Evolutionary conservation across 345 rosid species (phyloP), one percentile per base, ranked within the genome.

Genomic region (Jatropha curcas): DNA sequence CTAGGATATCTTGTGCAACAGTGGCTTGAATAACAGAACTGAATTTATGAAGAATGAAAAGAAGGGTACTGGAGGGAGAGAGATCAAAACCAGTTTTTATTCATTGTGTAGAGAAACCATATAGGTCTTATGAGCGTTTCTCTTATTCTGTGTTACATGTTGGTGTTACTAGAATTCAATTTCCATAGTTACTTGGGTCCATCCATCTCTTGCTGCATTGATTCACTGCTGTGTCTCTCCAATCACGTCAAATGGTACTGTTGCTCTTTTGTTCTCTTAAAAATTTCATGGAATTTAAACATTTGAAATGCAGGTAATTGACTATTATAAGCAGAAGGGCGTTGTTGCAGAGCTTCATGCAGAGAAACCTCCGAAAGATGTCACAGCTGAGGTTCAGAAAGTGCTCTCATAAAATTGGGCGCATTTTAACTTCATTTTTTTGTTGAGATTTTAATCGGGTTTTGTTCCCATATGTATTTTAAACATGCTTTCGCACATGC

Each of bases 341-440:
- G 69, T 77, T 69, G 82, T 90, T 43, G 94, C 86, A 33, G 79
- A 92, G 60, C 88, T 94, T 74, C 94, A 76, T 25, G 98, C 98
- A 0, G 97, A 88, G 85, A 94, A 94, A 80, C 77, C 92, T 24
- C 96, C 92, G 0, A 78, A 86, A 76, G 92, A 88, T 64, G 98
- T 96, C 65, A 86, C 92, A 0, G 51, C 74, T 9, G 97, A 82
- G 86, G 91, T 96, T 80, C 87, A 84, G 86, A 93, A 88, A 68
- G 93, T 28, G 57, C 89, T 96, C 43, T 76, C 66, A 4, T 69
- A 68, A 61, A 45, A 63, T 30, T 2, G 30, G 67, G 46, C 5
- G 31, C 25, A 17, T 20, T 60, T 28, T 14, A 22, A 46, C 16
- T 41, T 46, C 7, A 20, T 16, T 14, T 33, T 60, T 72, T 55